Conservation (phyloP, 371 early-diverging fungal species). For the Massospora cicadina region DNA sequence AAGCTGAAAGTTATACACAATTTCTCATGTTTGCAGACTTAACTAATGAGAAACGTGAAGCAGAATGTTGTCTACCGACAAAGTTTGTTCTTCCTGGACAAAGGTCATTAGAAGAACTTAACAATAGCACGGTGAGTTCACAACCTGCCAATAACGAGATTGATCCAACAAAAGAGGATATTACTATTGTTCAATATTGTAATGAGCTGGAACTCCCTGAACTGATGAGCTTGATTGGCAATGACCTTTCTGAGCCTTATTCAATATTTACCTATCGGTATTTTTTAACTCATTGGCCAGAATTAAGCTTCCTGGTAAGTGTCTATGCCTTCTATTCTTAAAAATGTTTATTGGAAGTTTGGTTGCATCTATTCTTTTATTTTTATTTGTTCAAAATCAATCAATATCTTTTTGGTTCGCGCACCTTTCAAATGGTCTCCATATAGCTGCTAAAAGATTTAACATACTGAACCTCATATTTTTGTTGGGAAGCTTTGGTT, state of each 20-base stretch:
- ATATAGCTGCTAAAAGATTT: no score
- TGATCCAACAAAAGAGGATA: background rate
- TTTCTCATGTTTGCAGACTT: background rate
- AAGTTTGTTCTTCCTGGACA: background rate
- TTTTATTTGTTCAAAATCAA: no score
- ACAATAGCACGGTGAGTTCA: background rate
- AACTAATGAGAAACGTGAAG: background rate
- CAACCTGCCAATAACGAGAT: background rate
- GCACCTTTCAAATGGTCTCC: no score
- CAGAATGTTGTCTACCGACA: background rate
- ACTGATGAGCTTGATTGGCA: slow-evolving; percentile 65
- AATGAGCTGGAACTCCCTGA: slow-evolving; percentile 22
- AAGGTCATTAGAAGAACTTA: background rate
- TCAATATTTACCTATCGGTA: slow-evolving; percentile 93
- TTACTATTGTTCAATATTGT: slow-evolving; percentile 2
- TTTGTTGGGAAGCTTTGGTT: no score
- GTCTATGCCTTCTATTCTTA: no score
- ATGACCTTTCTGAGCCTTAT: slow-evolving; percentile 89
- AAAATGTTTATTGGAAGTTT: no score
- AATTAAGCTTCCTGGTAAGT: slow-evolving; percentile 61
- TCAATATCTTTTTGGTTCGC: no score
- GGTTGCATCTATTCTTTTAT: no score
- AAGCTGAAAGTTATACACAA: no score
- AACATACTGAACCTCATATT: no score
- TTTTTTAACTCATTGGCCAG: slow-evolving; percentile 81